Evolutionary conservation across 352 stramenopile species (phyloP).

Genomic region (Aphanomyces stellatus): DNA sequence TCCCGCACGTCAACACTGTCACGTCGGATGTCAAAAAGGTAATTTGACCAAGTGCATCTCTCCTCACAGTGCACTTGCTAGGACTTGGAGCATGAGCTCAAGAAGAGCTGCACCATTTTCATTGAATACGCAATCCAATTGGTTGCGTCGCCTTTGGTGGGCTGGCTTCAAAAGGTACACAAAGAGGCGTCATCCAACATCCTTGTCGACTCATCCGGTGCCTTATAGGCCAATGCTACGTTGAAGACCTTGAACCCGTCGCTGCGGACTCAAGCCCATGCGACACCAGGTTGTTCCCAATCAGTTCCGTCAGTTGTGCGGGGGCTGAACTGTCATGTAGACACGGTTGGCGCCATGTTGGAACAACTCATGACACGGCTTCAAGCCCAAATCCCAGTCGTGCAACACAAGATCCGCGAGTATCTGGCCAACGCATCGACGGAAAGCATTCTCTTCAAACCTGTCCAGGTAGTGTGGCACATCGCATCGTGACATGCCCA

Average conservation of each 20-base stretch:
- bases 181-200: slow-evolving; percentile 37
- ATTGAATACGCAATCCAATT: slow-evolving; percentile 66
- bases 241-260: background rate
- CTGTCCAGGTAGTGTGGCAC: slow-evolving; percentile 44
- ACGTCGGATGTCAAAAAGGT: slow-evolving; percentile 38
- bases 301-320: too few species aligned
- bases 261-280: background rate
- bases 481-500: background rate
- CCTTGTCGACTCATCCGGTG: slow-evolving; percentile 14
- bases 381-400: slow-evolving; percentile 29
- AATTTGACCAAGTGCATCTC: background rate
- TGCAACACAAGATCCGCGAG: slow-evolving; percentile 51
- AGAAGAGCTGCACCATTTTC: slow-evolving; percentile 68
- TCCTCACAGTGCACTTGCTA: slow-evolving; percentile 29
- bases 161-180: slow-evolving; percentile 58
- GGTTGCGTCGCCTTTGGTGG: slow-evolving; percentile 43
- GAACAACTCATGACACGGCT: slow-evolving; percentile 34
- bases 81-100: slow-evolving; percentile 66
- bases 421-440: slow-evolving; percentile 76
- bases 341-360: slow-evolving; percentile 39
- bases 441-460: slow-evolving; percentile 76
- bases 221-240: background rate
- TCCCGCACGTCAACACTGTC: slow-evolving; percentile 69
- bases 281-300: background rate
- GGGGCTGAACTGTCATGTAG: background rate